phyloP scores from a whole-genome alignment of 2,329 filamentous ascomycete species.

The Nemania sp. region DNA sequence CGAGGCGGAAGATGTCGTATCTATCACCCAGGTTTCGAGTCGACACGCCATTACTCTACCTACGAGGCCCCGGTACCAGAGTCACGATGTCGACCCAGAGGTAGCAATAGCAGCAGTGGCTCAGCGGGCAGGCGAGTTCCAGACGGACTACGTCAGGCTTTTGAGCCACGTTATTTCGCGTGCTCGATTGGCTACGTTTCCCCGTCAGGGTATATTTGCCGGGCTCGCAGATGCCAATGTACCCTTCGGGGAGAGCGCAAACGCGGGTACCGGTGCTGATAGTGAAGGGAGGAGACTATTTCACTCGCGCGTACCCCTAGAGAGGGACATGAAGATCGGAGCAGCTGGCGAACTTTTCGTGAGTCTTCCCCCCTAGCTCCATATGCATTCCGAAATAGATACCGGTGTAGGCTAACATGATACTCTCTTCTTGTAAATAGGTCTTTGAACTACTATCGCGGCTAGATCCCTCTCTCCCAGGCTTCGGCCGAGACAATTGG shows the following conservation, averaged over 20 bases:
- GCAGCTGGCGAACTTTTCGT: not conserved
- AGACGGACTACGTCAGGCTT: not conserved
- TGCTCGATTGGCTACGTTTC: not conserved
- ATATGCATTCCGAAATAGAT: too few relatives aligned
- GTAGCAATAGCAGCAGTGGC: too few relatives aligned
- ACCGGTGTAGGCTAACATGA: too few relatives aligned
- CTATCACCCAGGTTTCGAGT: too few relatives aligned
- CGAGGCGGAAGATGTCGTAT: not conserved
- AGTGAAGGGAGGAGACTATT: not conserved
- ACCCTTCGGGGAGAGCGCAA: not conserved
- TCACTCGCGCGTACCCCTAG: not conserved
- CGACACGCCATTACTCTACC: not conserved
- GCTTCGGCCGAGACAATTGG: too few relatives aligned
- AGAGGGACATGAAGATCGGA: not conserved
- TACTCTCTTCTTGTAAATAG: too few relatives aligned
- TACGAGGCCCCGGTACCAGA: not conserved
- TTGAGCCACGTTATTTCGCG: not conserved
- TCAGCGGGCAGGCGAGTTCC: too few relatives aligned
- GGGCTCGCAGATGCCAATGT: not conserved
- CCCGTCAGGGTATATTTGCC: not conserved
- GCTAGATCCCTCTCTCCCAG: too few relatives aligned
- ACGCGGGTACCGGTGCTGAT: not conserved
- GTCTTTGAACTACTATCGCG: too few relatives aligned
- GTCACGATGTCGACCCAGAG: too few relatives aligned
- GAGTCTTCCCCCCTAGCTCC: too few relatives aligned